Conservation (phyloP, 2,329 filamentous ascomycete genomes). For the Emericellopsis cladophorae region DNA sequence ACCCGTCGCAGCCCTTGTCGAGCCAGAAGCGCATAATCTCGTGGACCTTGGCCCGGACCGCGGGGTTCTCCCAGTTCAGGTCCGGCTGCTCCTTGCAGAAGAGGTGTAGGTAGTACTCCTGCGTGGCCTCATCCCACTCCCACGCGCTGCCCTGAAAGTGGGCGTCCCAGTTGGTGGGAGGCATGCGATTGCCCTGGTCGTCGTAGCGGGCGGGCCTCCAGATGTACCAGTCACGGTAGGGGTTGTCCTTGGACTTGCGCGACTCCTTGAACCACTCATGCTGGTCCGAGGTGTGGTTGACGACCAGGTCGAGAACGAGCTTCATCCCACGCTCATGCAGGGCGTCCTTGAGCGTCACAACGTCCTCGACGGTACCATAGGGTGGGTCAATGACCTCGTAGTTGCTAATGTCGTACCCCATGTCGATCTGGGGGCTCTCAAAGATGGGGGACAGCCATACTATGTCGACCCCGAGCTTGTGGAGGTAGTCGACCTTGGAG, state of each 20-base stretch:
- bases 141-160: slow-evolving; percentile 31
- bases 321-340: slow-evolving; percentile 54
- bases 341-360: slow-evolving; percentile 48
- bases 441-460: slow-evolving; percentile 40
- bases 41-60: slow-evolving; percentile 53
- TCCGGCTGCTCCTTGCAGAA: slow-evolving; percentile 63
- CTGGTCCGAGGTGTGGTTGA: slow-evolving; percentile 55
- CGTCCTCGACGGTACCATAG: slow-evolving; percentile 56
- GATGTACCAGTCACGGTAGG: slow-evolving; percentile 50
- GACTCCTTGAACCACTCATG: slow-evolving; percentile 47
- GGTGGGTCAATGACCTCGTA: slow-evolving; percentile 52
- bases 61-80: slow-evolving; percentile 63
- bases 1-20: slow-evolving; percentile 52
- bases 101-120: slow-evolving; percentile 50
- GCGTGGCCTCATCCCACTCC: slow-evolving; percentile 34
- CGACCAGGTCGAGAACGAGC: slow-evolving; percentile 59
- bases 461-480: slow-evolving; percentile 42
- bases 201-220: slow-evolving; percentile 50
- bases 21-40: slow-evolving; percentile 65
- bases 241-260: slow-evolving; percentile 36
- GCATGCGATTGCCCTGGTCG: slow-evolving; percentile 39
- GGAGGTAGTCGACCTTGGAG: slow-evolving; percentile 40
- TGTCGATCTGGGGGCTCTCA: slow-evolving; percentile 47
- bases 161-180: slow-evolving; percentile 46
- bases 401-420: slow-evolving; percentile 61